A percentile compares a stretch with the other conserved stretches of the same genome.
Evolutionary conservation across 345 rosid genomes (phyloP).

Genomic region (Citrus hindsii): DNA sequence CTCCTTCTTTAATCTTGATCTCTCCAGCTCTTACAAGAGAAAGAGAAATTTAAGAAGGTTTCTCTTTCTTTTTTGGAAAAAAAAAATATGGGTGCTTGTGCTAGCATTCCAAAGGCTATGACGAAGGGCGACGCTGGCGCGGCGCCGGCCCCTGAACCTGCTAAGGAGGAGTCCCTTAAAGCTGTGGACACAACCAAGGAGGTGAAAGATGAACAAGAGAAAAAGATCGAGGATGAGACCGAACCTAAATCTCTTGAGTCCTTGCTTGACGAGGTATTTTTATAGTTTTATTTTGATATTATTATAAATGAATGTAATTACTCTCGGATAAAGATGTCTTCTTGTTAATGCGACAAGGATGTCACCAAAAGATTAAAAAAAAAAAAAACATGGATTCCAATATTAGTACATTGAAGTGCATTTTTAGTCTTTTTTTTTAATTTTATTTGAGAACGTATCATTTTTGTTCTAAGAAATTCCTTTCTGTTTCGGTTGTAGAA

Average conservation of each 20-base stretch:
- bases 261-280: slow-evolving; percentile 4
- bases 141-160: slow-evolving; percentile 11
- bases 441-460: background rate
- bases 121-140: background rate
- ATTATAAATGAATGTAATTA: no score
- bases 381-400: background rate
- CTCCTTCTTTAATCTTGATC: background rate
- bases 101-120: slow-evolving; percentile 15
- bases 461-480: no score
- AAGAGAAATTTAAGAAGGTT: background rate
- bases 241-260: slow-evolving; percentile 4
- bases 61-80: background rate
- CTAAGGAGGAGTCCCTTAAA: slow-evolving; percentile 6
- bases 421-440: background rate
- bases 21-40: background rate
- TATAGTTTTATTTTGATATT: background rate
- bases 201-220: slow-evolving; percentile 2
- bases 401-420: background rate
- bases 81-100: slow-evolving; percentile 25
- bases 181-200: slow-evolving; percentile 5
- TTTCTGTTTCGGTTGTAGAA: no score
- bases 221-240: background rate
- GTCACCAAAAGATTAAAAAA: no score
- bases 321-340: no score
- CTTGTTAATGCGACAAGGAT: no score